phyloP scores from a whole-genome alignment of 1,284 basidiomycete genomes.

The Puccinia triticina region DNA sequence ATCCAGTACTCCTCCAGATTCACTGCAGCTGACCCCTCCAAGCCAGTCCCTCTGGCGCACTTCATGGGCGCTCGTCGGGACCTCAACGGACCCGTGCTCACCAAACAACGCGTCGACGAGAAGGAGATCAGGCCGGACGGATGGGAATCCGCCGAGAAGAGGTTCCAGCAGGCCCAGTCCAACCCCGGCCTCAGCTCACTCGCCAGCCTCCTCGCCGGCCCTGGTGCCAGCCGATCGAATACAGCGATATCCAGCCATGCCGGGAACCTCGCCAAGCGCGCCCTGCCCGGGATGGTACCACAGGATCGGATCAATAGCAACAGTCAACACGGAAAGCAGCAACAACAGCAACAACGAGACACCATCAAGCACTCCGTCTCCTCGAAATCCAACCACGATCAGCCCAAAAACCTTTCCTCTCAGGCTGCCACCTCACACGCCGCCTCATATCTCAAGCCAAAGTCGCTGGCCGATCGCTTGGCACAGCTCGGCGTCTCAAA shows the following conservation, averaged over 20 bases:
- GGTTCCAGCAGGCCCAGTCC: conserved; percentile 8
- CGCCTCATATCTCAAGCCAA: conserved; percentile 42
- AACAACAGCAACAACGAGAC: background rate
- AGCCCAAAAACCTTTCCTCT: background rate
- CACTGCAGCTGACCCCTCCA: background rate
- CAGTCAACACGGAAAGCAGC: background rate
- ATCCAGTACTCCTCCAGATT: conserved; percentile 50
- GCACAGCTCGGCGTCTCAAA: conserved; percentile 41
- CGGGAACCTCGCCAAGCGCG: conserved; percentile 17
- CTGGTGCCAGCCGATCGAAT: background rate
- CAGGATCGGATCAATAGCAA: background rate
- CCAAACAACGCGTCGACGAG: conserved; percentile 33
- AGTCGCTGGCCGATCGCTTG: conserved; percentile 47
- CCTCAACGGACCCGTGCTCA: conserved; percentile 39
- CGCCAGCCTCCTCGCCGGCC: conserved; percentile 15
- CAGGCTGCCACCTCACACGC: conserved; percentile 12
- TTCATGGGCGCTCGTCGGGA: conserved; percentile 50
- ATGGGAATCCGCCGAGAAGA: conserved; percentile 42
- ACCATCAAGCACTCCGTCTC: background rate
- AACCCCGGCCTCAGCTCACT: background rate
- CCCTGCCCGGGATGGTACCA: conserved; percentile 44
- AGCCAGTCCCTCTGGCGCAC: conserved; percentile 44
- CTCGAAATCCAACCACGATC: background rate
- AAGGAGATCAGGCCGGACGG: conserved; percentile 40
- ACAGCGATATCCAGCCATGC: conserved; percentile 37